Evolutionary conservation across 192 early-diverging fungal genomes (phyloP), one percentile per base, ranked within the genome.

Genomic region (Coemansia sp.): DNA sequence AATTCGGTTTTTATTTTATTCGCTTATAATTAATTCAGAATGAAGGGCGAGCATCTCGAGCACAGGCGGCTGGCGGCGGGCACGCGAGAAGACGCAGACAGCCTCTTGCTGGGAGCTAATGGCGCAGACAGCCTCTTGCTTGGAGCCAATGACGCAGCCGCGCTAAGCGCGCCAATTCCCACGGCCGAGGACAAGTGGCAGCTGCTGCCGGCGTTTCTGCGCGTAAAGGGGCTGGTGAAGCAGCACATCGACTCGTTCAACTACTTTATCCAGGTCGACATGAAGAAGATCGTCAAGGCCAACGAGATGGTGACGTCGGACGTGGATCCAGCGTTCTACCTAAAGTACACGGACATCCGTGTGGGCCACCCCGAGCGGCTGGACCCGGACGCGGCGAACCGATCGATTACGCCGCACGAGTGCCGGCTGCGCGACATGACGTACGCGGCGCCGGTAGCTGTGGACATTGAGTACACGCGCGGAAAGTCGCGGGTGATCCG

Each of bases 171-270:
- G 41, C 79, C 79, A 35, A 82, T 82, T 35, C 79, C 79, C 7
- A 82, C 79, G 37, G 71, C 68, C 20, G 74, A 85, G 90, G 96
- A 99, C 84, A 99, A 99, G 73, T 99, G 98, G 97, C 87, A 95
- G 73, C 85, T 99, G 39, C 84, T 99, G 19, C 98, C 98, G 4
- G 96, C 98, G 1, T 99, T 97, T 76, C 80, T 99, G 35, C 94
- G 95, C 73, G 93, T 96, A 31, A 97, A 97, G 67, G 98, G 98
- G 62, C 87, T 99, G 20, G 92, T 99, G 57, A 98, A 98, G 79
- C 98, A 99, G 76, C 98, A 99, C 76, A 89, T 98, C 64, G 98
- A 99, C 78, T 99, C 98, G 8, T 99, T 97, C 84, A 96, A 99
- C 85, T 98, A 97, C 76, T 99, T 98, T 85, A 87, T 99, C 62